Conservation (phyloP, 78 protist genomes). For the Dictyostelium brefeldianum region DNA sequence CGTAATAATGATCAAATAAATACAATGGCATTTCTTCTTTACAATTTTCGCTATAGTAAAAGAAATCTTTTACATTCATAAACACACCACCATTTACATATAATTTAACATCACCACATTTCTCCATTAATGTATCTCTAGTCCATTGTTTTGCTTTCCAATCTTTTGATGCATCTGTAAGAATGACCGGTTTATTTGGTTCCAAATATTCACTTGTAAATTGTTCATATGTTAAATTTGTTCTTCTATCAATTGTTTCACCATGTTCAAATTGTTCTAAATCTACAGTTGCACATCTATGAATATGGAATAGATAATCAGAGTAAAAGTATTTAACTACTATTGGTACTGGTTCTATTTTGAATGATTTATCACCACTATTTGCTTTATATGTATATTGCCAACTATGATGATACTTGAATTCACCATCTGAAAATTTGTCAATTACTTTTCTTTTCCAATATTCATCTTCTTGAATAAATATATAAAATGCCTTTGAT, state of each 20-base stretch:
- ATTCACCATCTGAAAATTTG: conserved; percentile 44
- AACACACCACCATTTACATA: conserved; percentile 64
- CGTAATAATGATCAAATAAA: conserved; percentile 87
- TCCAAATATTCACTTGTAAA: conserved; percentile 46
- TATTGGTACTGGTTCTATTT: conserved; percentile 18
- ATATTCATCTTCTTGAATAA: conserved; percentile 56
- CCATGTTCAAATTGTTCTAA: conserved; percentile 18
- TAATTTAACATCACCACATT: conserved; percentile 36
- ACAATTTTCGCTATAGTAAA: conserved; percentile 30
- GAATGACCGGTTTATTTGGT: conserved; percentile 77
- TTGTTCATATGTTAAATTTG: conserved; percentile 31
- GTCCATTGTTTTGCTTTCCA: conserved; percentile 73
- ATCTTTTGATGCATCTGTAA: conserved; percentile 38
- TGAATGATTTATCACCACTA: not conserved
- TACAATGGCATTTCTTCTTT: conserved; percentile 89
- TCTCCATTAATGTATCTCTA: conserved; percentile 22
- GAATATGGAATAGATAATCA: conserved; percentile 59
- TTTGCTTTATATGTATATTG: conserved; percentile 31
- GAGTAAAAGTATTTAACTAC: conserved; percentile 52
- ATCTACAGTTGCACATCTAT: conserved; percentile 70
- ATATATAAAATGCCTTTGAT: conserved; percentile 61
- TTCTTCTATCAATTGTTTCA: conserved; percentile 63
- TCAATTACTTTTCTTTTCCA: conserved; percentile 59
- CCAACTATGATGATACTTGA: conserved; percentile 35
- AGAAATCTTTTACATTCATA: conserved; percentile 77